Evolutionary conservation across 2,329 filamentous ascomycete genomes (phyloP).

Genomic region (Peltaster fructicola): DNA sequence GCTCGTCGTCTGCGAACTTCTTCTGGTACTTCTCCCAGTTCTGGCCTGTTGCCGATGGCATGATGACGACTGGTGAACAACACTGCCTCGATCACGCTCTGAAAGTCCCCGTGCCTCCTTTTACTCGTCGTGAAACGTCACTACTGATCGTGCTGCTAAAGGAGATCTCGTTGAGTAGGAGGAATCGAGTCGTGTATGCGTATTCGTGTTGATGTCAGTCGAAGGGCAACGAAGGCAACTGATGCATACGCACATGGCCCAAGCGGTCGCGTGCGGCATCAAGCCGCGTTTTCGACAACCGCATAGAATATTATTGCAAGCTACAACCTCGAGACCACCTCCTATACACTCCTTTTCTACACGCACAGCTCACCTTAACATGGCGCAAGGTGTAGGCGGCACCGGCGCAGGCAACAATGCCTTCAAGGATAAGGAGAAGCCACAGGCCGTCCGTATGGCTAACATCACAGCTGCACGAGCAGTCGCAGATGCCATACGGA

Average conservation of each 20-base stretch:
- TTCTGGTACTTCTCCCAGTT: conserved; percentile 99
- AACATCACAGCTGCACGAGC: conserved; percentile 97
- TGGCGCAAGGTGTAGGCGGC: conserved; percentile 25
- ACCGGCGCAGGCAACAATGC: conserved; percentile 41
- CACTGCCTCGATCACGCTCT: too few species aligned
- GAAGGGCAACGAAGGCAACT: too few species aligned
- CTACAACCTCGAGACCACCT: conserved; percentile 1
- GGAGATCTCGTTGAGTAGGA: background rate
- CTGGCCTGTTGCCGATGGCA: conserved; percentile 87
- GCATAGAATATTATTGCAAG: conserved; percentile 1
- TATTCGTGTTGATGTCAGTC: conserved; percentile 1
- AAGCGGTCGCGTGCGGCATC: conserved; percentile 1
- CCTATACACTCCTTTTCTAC: background rate
- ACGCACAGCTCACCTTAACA: conserved; percentile 6
- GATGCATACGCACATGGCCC: background rate
- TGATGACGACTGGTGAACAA: conserved; percentile 22
- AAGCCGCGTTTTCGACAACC: conserved; percentile 1
- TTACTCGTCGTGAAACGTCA: too few species aligned
- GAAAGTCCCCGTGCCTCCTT: too few species aligned
- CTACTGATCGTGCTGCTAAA: conserved; percentile 1
- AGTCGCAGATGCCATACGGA: conserved; percentile 93
- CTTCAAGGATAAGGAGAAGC: conserved; percentile 92
- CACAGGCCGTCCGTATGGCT: conserved; percentile 81
- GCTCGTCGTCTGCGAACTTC: conserved; percentile 88
- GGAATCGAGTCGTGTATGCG: background rate